Base-by-base conservation (phyloP, 371 early-diverging fungal species). In the Apophysomyces sp. region DNA sequence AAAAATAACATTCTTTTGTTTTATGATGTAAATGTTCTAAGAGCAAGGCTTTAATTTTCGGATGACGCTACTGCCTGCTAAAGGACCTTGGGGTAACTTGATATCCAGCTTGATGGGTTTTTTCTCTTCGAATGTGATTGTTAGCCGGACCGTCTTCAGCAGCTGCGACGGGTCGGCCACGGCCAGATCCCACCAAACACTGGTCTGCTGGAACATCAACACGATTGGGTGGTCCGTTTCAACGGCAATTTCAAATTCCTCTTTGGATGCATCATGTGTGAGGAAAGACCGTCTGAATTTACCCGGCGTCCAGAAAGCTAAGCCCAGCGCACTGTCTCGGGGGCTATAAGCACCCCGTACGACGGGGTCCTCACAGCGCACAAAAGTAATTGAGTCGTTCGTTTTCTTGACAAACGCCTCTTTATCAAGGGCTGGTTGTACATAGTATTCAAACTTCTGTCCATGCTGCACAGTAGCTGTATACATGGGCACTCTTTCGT, bases 111-210 rank as follows among this genome's bases (percentile, higher is more conserved):
- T 28, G 11, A 52, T 34, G 15, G 44, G 16, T 2, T 36, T 21
- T 2, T 36, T 29, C 13, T 26, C 11, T 5, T 53, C 21, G 18
- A 26, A 37, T 0, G 55, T 28, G 9, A 70, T 5, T 13, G 60
- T 57, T 6, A 70, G 26, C 0, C 34, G 26, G 11, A 70, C 71
- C 18, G 27, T 7, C 0, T 53, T 44, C 16, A 69, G 30, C 12
- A 44, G 39, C 18, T 73, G 73, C 3, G 67, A 69, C 24, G 73
- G 73, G 51, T 73, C 73, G 9, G 73, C 57, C 13, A 73, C 67
- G 13, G 62, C 55, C 3, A 61, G 26, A 1, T 34, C 34, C 30
- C 58, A 61, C 2, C 21, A 27, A 6, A 31, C 21, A 9, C 4
- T 21, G 16, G 4, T 44, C 21, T 44, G 9, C n/a, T 58, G 58